phyloP scores from a whole-genome alignment of 164 flowering plant genomes.

The Vitis riparia region DNA sequence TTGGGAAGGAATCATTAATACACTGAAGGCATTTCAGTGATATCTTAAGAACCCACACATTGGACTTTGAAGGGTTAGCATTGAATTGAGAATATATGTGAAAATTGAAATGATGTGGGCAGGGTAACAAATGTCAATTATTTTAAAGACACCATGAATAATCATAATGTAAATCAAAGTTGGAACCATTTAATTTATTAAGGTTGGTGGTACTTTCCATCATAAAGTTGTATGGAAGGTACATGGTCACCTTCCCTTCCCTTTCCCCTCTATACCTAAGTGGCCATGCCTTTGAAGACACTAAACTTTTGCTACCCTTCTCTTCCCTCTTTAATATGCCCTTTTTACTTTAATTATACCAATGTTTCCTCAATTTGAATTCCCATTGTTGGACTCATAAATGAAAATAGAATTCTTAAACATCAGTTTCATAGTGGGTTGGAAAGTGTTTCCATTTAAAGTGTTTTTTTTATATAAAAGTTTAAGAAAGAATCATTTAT shows the following conservation, averaged over 20 bases:
- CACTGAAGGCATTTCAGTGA: not conserved
- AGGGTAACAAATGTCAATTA: not conserved
- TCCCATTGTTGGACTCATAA: no score
- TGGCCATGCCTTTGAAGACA: not conserved
- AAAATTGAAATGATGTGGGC: not conserved
- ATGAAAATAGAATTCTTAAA: no score
- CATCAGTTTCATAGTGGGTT: no score
- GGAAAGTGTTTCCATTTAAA: no score
- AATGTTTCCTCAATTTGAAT: no score
- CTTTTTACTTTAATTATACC: not conserved
- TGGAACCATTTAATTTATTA: slow-evolving; percentile 10
- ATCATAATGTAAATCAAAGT: not conserved
- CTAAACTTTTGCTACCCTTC: not conserved
- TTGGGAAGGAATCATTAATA: no score
- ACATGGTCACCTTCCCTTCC: not conserved
- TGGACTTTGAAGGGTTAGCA: not conserved
- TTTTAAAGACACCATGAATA: slow-evolving; percentile 6
- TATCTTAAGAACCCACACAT: not conserved
- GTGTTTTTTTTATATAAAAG: no score
- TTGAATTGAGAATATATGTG: no score
- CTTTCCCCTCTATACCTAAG: not conserved
- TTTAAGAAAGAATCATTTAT: no score
- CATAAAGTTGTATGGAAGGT: slow-evolving; percentile 12
- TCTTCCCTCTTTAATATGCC: not conserved
- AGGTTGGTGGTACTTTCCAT: slow-evolving; percentile 14